Evolutionary conservation across 2,329 filamentous ascomycete genomes (phyloP), one percentile per base, ranked within the genome.

Genomic region (Phialophora macrospora): DNA sequence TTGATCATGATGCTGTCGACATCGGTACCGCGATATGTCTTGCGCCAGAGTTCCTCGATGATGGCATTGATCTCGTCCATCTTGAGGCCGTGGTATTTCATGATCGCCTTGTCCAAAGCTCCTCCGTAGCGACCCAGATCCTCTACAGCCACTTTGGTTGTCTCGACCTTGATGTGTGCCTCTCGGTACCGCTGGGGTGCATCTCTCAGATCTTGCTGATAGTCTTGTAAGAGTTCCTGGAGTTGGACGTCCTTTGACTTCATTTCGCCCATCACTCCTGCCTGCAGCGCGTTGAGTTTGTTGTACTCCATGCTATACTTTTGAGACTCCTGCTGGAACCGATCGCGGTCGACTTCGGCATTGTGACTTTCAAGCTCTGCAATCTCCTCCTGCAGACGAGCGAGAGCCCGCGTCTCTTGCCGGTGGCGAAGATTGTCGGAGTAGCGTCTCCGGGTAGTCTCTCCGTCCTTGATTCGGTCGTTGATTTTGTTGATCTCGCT

Each of bases 11-110:
- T 97, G 0, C 91, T 95, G 80, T 99, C 95, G 62, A 99, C 93
- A 75, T 99, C 95, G 0, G 94, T 98, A 70, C 95, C 95, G 76
- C 96, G 92, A 79, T 99, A 99, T 1, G 95, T 97, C 74, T 89
- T 90, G 78, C 92, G 91, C 95, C 95, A 99, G n/a, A 99, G 85
- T 77, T 99, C 95, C 70, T 91, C 92, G 58, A 96, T 90, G 77
- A 97, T 97, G 63, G 88, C 86, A 78, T 99, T 99, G 77, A 99
- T 94, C 77, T 99, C 93, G 72, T 95, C 91, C 95, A 99, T 99
- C 82, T 99, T 99, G 75, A 97, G 82, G 32, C 89, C 86, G 80
- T 99, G 95, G 75, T 94, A 99, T 74, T 91, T 92, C 92, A 99
- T 97, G 74, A 99, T 96, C 55, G 95, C 96, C 68, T 95, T 92